Evolutionary conservation across 1,284 basidiomycete species (phyloP).

Genomic region (Moesziomyces antarcticus): DNA sequence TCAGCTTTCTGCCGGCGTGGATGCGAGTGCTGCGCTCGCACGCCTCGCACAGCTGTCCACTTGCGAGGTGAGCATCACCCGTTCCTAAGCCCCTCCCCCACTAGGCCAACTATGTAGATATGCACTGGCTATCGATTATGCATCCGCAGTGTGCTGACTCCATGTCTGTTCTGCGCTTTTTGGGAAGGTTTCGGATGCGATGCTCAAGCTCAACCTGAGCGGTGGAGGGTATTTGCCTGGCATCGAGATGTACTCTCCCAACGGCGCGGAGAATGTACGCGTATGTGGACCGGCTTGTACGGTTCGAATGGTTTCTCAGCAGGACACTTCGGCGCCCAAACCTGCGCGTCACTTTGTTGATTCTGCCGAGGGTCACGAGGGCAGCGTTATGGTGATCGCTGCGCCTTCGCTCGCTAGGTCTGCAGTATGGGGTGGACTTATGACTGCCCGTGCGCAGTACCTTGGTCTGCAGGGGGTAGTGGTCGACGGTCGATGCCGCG

Average conservation of each 20-base stretch:
- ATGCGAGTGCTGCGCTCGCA: conserved; percentile 20
- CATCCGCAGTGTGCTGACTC: conserved; percentile 6
- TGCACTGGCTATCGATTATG: neutral
- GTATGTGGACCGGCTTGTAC: conserved; percentile 85
- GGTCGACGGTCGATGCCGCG: conserved; percentile 82
- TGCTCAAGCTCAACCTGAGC: conserved; percentile 81
- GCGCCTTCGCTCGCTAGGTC: conserved; percentile 82
- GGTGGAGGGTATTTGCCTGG: conserved; percentile 87
- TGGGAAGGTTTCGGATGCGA: conserved; percentile 83
- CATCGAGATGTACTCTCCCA: conserved; percentile 75
- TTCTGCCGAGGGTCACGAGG: conserved; percentile 74
- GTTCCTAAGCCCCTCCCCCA: conserved; percentile 14
- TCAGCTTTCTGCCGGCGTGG: neutral
- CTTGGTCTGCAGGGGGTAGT: conserved; percentile 79
- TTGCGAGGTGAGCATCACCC: conserved; percentile 49
- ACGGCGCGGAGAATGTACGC: conserved; percentile 20
- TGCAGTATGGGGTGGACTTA: conserved; percentile 90
- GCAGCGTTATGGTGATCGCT: conserved; percentile 77
- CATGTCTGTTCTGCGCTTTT: neutral
- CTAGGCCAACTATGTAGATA: conserved; percentile 1
- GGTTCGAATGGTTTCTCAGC: conserved; percentile 81
- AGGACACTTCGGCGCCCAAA: conserved; percentile 76
- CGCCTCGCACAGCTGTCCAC: conserved; percentile 44
- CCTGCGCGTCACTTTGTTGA: conserved; percentile 85
- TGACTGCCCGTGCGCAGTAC: conserved; percentile 83